phyloP scores from a whole-genome alignment of 192 early-diverging fungal genomes.

The Backusella psychrophila region DNA sequence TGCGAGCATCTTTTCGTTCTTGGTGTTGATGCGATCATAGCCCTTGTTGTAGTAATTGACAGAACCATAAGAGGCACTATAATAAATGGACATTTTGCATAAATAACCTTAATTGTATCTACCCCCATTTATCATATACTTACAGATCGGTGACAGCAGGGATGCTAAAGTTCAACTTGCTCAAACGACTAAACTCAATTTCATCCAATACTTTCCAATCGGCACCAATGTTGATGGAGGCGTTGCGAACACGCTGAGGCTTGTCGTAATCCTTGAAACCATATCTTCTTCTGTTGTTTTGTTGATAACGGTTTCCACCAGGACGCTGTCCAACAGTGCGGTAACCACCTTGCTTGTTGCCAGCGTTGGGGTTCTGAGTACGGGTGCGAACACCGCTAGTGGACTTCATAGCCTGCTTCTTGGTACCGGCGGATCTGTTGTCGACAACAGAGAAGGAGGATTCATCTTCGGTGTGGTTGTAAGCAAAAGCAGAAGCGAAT shows the following conservation, averaged over 20 bases:
- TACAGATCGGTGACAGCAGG: conserved; percentile 81
- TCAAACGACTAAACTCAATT: conserved; percentile 88
- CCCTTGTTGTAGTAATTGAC: conserved; percentile 75
- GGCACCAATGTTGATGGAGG: conserved; percentile 80
- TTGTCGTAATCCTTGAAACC: conserved; percentile 46
- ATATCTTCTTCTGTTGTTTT: conserved; percentile 38
- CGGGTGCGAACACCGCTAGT: conserved; percentile 43
- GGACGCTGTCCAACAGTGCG: conserved; percentile 42
- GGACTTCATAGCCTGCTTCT: conserved; percentile 58
- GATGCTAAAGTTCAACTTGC: conserved; percentile 77
- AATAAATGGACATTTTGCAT: not conserved
- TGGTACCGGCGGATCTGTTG: conserved; percentile 62
- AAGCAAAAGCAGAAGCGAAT: conserved; percentile 81
- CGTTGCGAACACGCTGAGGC: conserved; percentile 78
- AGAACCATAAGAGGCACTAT: conserved; percentile 71
- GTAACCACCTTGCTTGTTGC: conserved; percentile 40
- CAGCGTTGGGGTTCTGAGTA: conserved; percentile 38
- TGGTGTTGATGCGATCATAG: conserved; percentile 84
- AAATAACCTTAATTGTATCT: not conserved
- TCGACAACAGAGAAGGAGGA: conserved; percentile 94
- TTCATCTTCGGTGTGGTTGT: conserved; percentile 90
- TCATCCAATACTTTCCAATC: conserved; percentile 95
- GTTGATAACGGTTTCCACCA: conserved; percentile 18
- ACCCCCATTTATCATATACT: conserved; percentile 19
- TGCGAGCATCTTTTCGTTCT: conserved; percentile 72